A percentile compares a stretch with the other conserved stretches of the same genome.
These are phyloP conservation scores for Pyrus hybrid DNA, from an alignment of 331 rosid species.

Conservation along the genomic window DNA sequence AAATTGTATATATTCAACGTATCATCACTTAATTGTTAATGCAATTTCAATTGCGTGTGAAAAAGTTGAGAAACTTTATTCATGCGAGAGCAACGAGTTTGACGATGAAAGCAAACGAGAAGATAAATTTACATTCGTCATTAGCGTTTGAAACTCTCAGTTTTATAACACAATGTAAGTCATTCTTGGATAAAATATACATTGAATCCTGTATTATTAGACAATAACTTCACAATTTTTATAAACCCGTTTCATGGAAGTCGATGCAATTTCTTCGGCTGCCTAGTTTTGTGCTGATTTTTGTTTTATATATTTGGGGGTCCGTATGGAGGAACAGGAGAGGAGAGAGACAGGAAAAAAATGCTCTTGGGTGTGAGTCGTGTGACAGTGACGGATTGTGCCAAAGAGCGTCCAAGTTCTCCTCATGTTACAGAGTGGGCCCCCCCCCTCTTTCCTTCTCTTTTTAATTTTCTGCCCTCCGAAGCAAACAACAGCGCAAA, in stretches of 20 bases:
- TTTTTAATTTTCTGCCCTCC: slow-evolving; percentile 3
- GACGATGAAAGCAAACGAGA: background rate
- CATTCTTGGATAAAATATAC: too few species aligned
- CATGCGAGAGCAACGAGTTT: background rate
- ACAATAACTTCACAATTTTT: too few species aligned
- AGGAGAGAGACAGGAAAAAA: slow-evolving; percentile 32
- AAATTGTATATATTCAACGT: background rate
- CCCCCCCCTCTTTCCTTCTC: slow-evolving; percentile 11
- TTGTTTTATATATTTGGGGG: background rate
- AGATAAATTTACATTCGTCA: too few species aligned
- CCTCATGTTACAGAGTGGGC: slow-evolving; percentile 69
- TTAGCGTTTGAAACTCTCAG: too few species aligned
- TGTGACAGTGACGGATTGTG: slow-evolving; percentile 57
- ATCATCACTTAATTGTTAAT: background rate
- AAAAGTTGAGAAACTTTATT: background rate
- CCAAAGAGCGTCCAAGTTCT: slow-evolving; percentile 92
- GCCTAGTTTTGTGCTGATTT: background rate
- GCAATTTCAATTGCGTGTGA: background rate
- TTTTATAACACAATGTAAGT: too few species aligned
- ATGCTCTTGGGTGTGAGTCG: slow-evolving; percentile 13
- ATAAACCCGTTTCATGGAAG: too few species aligned
- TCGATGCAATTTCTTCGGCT: background rate
- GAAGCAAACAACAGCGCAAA: slow-evolving; percentile 2
- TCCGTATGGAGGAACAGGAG: too few species aligned
- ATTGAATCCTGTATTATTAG: too few species aligned